phyloP scores from a whole-genome alignment of 306 rosid genomes.

The Quercus gilva region DNA sequence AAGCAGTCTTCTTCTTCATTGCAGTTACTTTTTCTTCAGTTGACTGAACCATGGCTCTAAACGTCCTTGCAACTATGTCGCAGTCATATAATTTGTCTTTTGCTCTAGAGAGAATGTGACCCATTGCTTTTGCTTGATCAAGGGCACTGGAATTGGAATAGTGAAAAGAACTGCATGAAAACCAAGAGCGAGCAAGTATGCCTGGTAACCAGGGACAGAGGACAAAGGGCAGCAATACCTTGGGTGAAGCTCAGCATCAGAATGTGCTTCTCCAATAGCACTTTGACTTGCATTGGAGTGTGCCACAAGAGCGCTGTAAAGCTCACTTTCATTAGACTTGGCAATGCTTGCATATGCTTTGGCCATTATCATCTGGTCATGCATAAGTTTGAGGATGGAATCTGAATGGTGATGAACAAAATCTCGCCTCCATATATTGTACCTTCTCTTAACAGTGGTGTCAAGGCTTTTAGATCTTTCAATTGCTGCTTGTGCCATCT shows the following conservation, averaged over 20 bases:
- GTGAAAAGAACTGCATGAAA: constrained; percentile 32
- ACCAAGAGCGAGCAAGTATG: constrained; percentile 17
- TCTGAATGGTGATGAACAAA: constrained; percentile 83
- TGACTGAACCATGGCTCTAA: constrained; percentile 82
- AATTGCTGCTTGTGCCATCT: constrained; percentile 64
- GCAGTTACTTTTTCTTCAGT: constrained; percentile 63
- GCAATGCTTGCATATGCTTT: constrained; percentile 79
- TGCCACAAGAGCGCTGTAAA: constrained; percentile 56
- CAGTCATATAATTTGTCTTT: constrained; percentile 87
- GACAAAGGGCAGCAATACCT: constrained; percentile 49
- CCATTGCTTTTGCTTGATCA: constrained; percentile 89
- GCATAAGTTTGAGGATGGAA: constrained; percentile 90
- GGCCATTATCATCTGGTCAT: constrained; percentile 95
- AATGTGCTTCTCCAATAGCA: constrained; percentile 77
- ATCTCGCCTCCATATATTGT: constrained; percentile 93
- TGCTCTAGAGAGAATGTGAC: constrained; percentile 75
- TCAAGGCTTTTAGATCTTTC: constrained; percentile 60
- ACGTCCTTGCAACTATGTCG: constrained; percentile 59
- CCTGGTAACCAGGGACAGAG: constrained; percentile 19
- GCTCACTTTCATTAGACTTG: constrained; percentile 59
- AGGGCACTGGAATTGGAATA: constrained; percentile 58
- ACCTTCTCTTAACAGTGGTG: constrained; percentile 64
- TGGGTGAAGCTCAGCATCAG: constrained; percentile 83
- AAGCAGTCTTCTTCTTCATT: constrained; percentile 76
- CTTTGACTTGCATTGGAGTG: constrained; percentile 61